Conservation (phyloP, 129 eudicot genomes). For the Lonicera japonica region DNA sequence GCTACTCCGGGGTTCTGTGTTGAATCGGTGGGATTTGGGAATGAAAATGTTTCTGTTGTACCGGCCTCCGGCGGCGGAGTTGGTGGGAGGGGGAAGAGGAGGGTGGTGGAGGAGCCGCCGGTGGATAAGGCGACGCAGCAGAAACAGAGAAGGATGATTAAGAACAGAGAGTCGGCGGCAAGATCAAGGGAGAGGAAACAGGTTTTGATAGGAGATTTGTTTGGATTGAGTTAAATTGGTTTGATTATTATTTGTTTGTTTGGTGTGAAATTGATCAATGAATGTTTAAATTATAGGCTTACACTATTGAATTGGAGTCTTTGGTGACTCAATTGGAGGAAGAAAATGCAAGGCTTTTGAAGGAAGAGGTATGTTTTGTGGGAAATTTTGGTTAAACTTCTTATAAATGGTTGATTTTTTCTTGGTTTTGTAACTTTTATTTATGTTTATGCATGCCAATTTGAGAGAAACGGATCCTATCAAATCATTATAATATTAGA, state of each 20-base stretch:
- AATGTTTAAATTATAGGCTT: slow-evolving; percentile 30
- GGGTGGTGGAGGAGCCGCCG: slow-evolving; percentile 63
- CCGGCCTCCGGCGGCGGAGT: slow-evolving; percentile 21
- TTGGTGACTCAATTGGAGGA: slow-evolving; percentile 77
- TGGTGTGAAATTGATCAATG: neutral
- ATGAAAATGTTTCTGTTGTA: slow-evolving; percentile 22
- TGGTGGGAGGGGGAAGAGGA: slow-evolving; percentile 62
- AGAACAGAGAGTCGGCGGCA: slow-evolving; percentile 86
- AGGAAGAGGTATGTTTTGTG: slow-evolving; percentile 49
- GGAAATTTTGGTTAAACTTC: too few species aligned
- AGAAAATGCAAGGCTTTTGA: slow-evolving; percentile 68
- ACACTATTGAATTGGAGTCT: slow-evolving; percentile 74
- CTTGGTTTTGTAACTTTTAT: too few species aligned
- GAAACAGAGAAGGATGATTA: slow-evolving; percentile 84
- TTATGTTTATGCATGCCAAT: too few species aligned
- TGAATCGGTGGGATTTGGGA: slow-evolving; percentile 41
- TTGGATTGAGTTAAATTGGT: neutral
- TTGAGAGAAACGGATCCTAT: too few species aligned
- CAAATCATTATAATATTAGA: too few species aligned
- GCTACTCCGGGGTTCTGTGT: slow-evolving; percentile 33
- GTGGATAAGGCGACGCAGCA: slow-evolving; percentile 86
- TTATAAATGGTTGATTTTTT: too few species aligned
- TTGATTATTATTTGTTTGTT: neutral
- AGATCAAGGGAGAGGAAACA: slow-evolving; percentile 82
- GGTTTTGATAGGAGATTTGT: slow-evolving; percentile 20